Base-by-base conservation (phyloP, 306 rosid species). In the Trifolium repens region DNA sequence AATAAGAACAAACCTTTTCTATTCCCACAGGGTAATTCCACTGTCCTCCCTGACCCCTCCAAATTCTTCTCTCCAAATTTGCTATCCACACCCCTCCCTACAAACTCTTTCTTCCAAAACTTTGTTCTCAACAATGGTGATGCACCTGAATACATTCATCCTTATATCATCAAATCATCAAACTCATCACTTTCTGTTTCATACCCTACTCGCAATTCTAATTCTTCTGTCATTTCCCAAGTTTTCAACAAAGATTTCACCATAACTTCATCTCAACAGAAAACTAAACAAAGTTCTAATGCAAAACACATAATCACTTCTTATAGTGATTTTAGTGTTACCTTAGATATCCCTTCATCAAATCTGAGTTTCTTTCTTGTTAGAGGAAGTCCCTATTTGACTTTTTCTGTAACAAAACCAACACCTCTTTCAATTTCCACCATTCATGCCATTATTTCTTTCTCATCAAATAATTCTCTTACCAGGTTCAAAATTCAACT, bases 331-430 rank as follows among this genome's bases (percentile, higher is more conserved):
- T 93, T 94, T 9, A 72, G 96, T 44, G 85, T 94, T 79, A 90
- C 94, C 5, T 69, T 94, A 52, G 98, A 91, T 54, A 37, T 85
- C 47, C 97, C 98, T 30, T 85, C 88, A 49, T 81, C 94, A n/a
- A 87, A 87, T 40, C 81, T 94, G 2, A 70, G 82, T 4, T 87
- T 86, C 77, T 82, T 86, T 1, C 97, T 94, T 27, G 98, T 87
- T n/a, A 91, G 91, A 19, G 97, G 98, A 57, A 91, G 93, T 55
- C 98, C 98, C 5, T 94, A 78, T 77, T 14, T 94, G 30, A 94
- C 96, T 1, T 68, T 84, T 4, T 43, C 85, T 24, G 92, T 88
- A 15, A 82, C 85, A 1, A 34, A 64, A 9, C 52, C 35, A 27
- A 80, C 96, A 2, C 19, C 76, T 15, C 64, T 94, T 75, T 83